phyloP scores from a whole-genome alignment of 176 grass and related monocot species.

The Eleusine coracana region DNA sequence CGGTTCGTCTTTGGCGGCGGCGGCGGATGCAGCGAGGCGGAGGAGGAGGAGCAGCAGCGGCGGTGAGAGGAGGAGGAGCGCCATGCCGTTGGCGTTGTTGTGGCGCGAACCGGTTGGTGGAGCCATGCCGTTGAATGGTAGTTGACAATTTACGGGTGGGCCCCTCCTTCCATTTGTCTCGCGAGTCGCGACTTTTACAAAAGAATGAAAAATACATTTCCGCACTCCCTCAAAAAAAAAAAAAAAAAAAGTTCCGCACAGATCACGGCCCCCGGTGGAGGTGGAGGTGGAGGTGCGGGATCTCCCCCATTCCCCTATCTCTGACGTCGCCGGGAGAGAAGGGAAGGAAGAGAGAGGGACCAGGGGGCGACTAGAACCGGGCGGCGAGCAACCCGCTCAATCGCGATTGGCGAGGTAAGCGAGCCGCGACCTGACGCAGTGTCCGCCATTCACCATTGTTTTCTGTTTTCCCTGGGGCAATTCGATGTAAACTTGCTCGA shows the following conservation, averaged over 20 bases:
- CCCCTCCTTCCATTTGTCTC: no score
- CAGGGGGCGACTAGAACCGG: background rate
- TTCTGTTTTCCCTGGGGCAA: background rate
- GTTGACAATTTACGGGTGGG: background rate
- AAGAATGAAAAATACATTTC: no score
- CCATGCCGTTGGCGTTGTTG: slow-evolving; percentile 41
- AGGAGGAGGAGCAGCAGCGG: slow-evolving; percentile 27
- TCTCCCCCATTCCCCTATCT: background rate
- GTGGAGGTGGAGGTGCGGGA: no score
- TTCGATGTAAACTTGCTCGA: background rate
- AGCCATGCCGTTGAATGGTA: background rate
- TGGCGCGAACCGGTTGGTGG: slow-evolving; percentile 20
- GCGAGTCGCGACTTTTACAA: no score
- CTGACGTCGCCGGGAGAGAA: background rate
- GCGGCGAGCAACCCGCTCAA: background rate
- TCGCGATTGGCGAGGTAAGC: slow-evolving; percentile 16
- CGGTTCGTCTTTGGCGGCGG: background rate
- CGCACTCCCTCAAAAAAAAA: no score
- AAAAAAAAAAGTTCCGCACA: no score
- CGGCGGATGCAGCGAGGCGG: slow-evolving; percentile 13
- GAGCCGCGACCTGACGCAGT: background rate
- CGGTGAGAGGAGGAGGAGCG: slow-evolving; percentile 6
- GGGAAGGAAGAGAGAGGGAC: background rate
- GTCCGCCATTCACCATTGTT: background rate
- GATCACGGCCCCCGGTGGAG: no score